A percentile compares a stretch with the other conserved stretches of the same genome.
These are phyloP conservation scores for Amylocystis lapponica DNA, from an alignment of 768 basidiomycete species.

Conservation along the genomic window DNA sequence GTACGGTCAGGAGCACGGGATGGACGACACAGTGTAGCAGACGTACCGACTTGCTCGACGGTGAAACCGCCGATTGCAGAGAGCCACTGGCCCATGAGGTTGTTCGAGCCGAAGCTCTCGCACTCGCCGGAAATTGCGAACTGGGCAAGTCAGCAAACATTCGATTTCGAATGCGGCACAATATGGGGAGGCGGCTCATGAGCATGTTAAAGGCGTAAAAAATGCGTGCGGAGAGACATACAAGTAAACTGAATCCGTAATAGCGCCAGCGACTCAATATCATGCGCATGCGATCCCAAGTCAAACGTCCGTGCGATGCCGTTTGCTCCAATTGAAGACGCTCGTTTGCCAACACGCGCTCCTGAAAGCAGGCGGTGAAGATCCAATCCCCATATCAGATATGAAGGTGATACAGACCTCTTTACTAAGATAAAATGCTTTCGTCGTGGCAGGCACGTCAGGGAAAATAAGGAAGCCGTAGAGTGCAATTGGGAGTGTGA, in stretches of 20 bases:
- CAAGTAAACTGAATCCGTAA: conserved; percentile 63
- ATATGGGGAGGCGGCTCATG: neutral
- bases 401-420: conserved; percentile 33
- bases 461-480: conserved; percentile 73
- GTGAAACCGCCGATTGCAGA: conserved; percentile 56
- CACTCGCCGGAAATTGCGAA: conserved; percentile 64
- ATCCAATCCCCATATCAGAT: neutral
- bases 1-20: neutral
- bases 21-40: neutral
- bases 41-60: conserved; percentile 53
- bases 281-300: conserved; percentile 41
- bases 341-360: conserved; percentile 45
- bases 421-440: conserved; percentile 55
- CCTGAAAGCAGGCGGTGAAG: conserved; percentile 29
- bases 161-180: neutral
- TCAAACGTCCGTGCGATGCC: conserved; percentile 35
- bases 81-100: conserved; percentile 70
- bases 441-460: conserved; percentile 59
- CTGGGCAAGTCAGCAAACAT: conserved; percentile 23
- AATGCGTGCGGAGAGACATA: conserved; percentile 16
- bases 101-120: conserved; percentile 65
- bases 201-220: neutral
- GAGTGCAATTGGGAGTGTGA: conserved; percentile 64
- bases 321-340: conserved; percentile 34
- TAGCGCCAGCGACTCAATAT: conserved; percentile 59